Evolutionary conservation across 1,284 basidiomycete species (phyloP).

Genomic region (Malassezia obtusa): DNA sequence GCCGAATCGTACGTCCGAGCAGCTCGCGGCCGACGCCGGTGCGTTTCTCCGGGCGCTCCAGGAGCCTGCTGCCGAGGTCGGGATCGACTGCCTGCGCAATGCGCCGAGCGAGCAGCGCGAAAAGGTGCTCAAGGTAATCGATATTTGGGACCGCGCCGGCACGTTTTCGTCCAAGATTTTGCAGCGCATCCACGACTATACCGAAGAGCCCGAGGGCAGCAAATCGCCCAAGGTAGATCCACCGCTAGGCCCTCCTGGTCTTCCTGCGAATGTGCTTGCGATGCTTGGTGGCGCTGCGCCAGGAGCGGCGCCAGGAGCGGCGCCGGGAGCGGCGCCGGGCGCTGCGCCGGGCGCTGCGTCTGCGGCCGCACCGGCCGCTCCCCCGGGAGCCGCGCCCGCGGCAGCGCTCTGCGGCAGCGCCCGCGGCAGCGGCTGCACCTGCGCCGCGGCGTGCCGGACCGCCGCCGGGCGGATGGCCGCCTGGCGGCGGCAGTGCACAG

Average conservation of each 20-base stretch:
- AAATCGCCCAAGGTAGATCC: slow-evolving; percentile 2
- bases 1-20: slow-evolving; percentile 1
- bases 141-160: slow-evolving; percentile 27
- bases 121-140: slow-evolving; percentile 32
- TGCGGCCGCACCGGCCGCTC: neutral
- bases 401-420: neutral
- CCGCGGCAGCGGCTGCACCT: neutral
- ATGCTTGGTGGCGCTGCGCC: slow-evolving; percentile 13
- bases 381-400: neutral
- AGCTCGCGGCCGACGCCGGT: slow-evolving; percentile 17
- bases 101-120: slow-evolving; percentile 23
- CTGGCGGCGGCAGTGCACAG: slow-evolving; percentile 1
- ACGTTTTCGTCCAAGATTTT: slow-evolving; percentile 25
- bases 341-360: neutral
- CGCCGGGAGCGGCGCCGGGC: neutral
- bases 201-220: neutral
- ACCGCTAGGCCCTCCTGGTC: neutral
- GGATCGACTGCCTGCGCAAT: slow-evolving; percentile 15
- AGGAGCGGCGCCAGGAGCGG: neutral
- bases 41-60: slow-evolving; percentile 16
- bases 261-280: slow-evolving; percentile 20
- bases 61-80: slow-evolving; percentile 19
- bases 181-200: slow-evolving; percentile 11
- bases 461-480: neutral
- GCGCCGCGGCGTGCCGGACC: neutral